These are phyloP conservation scores for Barnettozyma sucrosica DNA, from an alignment of 805 yeast genomes.

Conservation along the genomic window DNA sequence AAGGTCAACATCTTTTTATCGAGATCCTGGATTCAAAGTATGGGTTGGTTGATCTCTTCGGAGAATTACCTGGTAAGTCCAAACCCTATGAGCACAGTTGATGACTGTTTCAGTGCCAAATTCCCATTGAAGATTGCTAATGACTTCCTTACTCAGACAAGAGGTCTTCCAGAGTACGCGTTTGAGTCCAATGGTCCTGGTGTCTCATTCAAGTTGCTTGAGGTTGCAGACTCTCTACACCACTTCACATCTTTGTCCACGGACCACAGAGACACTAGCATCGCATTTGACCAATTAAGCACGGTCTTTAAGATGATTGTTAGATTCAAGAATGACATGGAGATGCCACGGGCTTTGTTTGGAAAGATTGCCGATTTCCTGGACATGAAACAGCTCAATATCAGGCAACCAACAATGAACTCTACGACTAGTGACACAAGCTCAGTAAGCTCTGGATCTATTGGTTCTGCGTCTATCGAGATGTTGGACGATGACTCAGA, in stretches of 20 bases:
- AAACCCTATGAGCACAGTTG: slow-evolving; percentile 9
- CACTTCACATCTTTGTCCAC: slow-evolving; percentile 15
- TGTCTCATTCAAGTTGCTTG: slow-evolving; percentile 19
- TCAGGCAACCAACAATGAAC: slow-evolving; percentile 2
- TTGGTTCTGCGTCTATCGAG: not conserved
- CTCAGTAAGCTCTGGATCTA: not conserved
- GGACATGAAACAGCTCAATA: slow-evolving; percentile 10
- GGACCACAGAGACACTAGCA: slow-evolving; percentile 8
- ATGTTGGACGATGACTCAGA: not conserved
- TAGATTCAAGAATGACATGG: slow-evolving; percentile 19
- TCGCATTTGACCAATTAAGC: slow-evolving; percentile 18
- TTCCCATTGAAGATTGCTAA: slow-evolving; percentile 21
- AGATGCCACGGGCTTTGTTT: slow-evolving; percentile 14
- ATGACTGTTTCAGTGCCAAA: slow-evolving; percentile 16
- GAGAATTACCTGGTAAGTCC: slow-evolving; percentile 17
- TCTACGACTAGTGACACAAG: not conserved
- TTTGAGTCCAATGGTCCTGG: slow-evolving; percentile 25
- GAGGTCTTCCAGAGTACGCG: slow-evolving; percentile 20
- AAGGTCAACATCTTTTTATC: slow-evolving; percentile 20
- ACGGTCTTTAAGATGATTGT: slow-evolving; percentile 17
- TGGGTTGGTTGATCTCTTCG: slow-evolving; percentile 22
- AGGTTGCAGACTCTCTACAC: slow-evolving; percentile 22
- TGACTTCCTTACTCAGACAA: slow-evolving; percentile 15
- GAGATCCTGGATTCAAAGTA: slow-evolving; percentile 22
- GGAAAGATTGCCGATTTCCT: slow-evolving; percentile 15